Percentiles rank a stretch among this genome's conserved stretches.
Evolutionary conservation across 2,329 filamentous ascomycete genomes (phyloP).

Genomic region (Lecanicillium sp.): DNA sequence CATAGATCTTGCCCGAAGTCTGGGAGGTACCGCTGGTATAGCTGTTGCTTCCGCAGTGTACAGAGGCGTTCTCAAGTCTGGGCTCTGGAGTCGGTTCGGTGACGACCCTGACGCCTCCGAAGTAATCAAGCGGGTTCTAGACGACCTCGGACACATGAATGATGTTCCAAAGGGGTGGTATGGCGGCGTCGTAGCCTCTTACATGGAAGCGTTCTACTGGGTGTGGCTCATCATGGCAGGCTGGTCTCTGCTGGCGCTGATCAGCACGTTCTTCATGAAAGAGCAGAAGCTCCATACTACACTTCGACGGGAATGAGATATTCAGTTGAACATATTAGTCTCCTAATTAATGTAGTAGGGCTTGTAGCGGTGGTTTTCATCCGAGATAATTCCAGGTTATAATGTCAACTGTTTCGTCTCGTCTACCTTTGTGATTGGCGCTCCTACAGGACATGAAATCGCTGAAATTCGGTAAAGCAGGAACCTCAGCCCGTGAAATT

Average conservation of each 20-base stretch:
- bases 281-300: constrained; percentile 63
- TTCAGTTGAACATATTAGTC: too few relatives aligned
- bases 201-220: constrained; percentile 66
- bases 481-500: too few relatives aligned
- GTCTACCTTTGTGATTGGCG: too few relatives aligned
- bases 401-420: too few relatives aligned
- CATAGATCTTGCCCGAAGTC: constrained; percentile 32
- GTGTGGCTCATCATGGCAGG: constrained; percentile 67
- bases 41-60: constrained; percentile 66
- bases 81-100: constrained; percentile 62
- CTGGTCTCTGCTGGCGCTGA: constrained; percentile 50
- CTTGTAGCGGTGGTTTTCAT: too few relatives aligned
- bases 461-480: too few relatives aligned
- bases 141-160: constrained; percentile 63
- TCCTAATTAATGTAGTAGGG: too few relatives aligned
- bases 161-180: constrained; percentile 63
- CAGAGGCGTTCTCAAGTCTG: constrained; percentile 65
- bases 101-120: constrained; percentile 55
- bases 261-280: constrained; percentile 60
- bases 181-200: constrained; percentile 60
- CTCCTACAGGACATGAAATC: too few relatives aligned
- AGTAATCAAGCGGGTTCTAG: constrained; percentile 61
- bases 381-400: too few relatives aligned
- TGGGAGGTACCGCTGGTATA: constrained; percentile 41
- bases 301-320: too few relatives aligned